Base-by-base conservation (phyloP, 768 basidiomycete species). In the Amanita exitialis region DNA sequence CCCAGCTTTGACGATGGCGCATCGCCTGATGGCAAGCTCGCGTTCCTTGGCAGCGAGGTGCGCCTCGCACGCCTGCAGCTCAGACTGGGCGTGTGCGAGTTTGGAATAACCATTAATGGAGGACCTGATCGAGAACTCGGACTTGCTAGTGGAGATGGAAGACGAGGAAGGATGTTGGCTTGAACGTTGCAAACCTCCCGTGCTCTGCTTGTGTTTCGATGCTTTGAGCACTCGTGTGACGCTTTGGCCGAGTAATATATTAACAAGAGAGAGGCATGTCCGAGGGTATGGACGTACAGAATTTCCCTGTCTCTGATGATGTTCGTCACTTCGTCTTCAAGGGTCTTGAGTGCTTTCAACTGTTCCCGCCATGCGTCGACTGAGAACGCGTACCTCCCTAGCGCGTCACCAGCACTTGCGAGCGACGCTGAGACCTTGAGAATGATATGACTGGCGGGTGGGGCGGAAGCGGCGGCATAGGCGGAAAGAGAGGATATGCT, bases 11-110 rank as follows among this genome's bases (percentile, higher is more conserved):
- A 87, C 71, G 6, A 82, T 70, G n/a, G 67, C 67, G n/a, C 69
- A 62, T 0, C 87, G 72, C 44, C 74, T 66, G 0, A 60, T 58
- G 4, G 75, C 75, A 6, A 90, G 72, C 52, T 82, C 82, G 16
- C 66, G 73, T 60, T 92, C 87, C 61, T 87, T 87, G 23, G 67
- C 53, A 0, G 82, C 82, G 2, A 92, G 72, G 49, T 84, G 84
- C 0, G 76, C 69, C 60, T 92, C 89, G 62, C 90, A 92, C 7
- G 86, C 90, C 58, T 89, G 88, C 16, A 91, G 69, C 55, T 90
- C 85, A 0, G 82, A 69, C 56, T 90, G 89, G 0, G 88, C 86
- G 2, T 77, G 67, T 0, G 69, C 69, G 6, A 88, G 72, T 59
- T 86, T 88, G n/a, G 68, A 61, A 10, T 68, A 66, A 3, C 62